Evolutionary conservation across 108 stramenopile genomes (phyloP).

Genomic region (Aurantiochytrium sp.): DNA sequence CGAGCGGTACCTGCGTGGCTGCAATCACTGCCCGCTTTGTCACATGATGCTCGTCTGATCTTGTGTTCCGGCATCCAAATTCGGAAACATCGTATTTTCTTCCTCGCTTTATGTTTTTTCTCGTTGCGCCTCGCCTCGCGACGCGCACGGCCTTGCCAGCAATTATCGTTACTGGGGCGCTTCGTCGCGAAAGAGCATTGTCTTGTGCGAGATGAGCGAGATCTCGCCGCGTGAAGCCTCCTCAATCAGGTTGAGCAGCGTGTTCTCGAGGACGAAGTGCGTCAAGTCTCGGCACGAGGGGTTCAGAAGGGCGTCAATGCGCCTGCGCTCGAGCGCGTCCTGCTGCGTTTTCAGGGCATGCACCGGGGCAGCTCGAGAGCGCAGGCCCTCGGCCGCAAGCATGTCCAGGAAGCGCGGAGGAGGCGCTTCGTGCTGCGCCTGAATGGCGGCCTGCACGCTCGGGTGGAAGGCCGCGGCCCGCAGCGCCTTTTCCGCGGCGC

Average conservation of each 20-base stretch:
- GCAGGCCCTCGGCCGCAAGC: not conserved
- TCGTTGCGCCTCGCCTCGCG: too few species aligned
- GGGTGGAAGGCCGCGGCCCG: not conserved
- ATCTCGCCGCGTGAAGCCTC: constrained; percentile 26
- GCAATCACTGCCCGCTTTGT: constrained; percentile 50
- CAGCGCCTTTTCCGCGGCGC: not conserved
- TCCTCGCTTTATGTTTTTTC: too few species aligned
- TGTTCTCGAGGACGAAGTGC: not conserved
- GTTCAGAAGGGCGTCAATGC: not conserved
- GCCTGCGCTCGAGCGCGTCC: not conserved
- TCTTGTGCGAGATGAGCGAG: not conserved
- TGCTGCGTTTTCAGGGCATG: not conserved
- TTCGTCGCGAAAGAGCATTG: not conserved
- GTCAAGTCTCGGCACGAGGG: not conserved
- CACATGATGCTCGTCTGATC: constrained; percentile 32
- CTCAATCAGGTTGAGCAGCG: not conserved
- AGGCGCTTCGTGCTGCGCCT: not conserved
- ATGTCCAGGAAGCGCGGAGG: not conserved
- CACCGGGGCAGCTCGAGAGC: not conserved
- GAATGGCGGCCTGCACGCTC: not conserved
- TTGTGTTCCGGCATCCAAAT: too few species aligned
- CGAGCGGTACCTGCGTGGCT: constrained; percentile 42
- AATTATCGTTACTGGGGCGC: too few species aligned
- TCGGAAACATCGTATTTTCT: too few species aligned
- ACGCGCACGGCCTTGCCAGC: not conserved